A percentile compares a stretch with the other conserved stretches of the same genome.
Evolutionary conservation across 768 basidiomycete species (phyloP).

Genomic region (Kwoniella sp.): DNA sequence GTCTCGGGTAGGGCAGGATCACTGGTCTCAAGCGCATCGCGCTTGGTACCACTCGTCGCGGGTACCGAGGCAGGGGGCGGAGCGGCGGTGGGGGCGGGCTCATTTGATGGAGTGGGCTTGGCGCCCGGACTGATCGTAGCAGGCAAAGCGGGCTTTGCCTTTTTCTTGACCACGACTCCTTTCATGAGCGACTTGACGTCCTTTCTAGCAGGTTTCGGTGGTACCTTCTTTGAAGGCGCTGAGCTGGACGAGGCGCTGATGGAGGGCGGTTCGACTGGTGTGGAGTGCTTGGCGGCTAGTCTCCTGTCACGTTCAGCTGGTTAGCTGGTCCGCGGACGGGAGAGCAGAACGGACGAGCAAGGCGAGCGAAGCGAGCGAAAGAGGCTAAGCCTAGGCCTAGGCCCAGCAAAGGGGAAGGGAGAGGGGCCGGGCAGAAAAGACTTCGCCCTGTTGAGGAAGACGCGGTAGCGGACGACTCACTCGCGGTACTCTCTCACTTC

Average conservation of each 20-base stretch:
- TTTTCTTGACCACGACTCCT: slow-evolving; percentile 49
- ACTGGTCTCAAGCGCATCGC: not conserved
- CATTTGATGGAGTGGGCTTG: not conserved
- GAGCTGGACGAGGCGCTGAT: slow-evolving; percentile 3
- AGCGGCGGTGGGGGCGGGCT: not conserved
- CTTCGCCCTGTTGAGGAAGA: too few species aligned
- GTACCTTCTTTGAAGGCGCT: slow-evolving; percentile 18
- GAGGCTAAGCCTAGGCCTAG: too few species aligned
- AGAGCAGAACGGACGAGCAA: too few species aligned
- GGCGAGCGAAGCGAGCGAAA: too few species aligned
- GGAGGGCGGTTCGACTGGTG: slow-evolving; percentile 3
- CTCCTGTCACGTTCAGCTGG: slow-evolving; percentile 13
- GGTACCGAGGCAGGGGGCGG: not conserved
- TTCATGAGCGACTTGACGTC: slow-evolving; percentile 47
- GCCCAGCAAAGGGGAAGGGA: too few species aligned
- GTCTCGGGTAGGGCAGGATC: too few species aligned
- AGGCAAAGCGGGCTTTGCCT: slow-evolving; percentile 22
- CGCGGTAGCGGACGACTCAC: too few species aligned
- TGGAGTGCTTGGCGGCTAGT: slow-evolving; percentile 25
- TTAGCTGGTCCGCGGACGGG: too few species aligned
- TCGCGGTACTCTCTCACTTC: slow-evolving; percentile 48
- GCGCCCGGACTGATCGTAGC: not conserved
- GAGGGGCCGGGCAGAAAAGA: too few species aligned
- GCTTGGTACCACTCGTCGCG: not conserved
- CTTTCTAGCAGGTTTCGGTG: slow-evolving; percentile 41